Evolutionary conservation across 2,329 filamentous ascomycete species (phyloP).

Genomic region (Pyrenochaeta sp.): DNA sequence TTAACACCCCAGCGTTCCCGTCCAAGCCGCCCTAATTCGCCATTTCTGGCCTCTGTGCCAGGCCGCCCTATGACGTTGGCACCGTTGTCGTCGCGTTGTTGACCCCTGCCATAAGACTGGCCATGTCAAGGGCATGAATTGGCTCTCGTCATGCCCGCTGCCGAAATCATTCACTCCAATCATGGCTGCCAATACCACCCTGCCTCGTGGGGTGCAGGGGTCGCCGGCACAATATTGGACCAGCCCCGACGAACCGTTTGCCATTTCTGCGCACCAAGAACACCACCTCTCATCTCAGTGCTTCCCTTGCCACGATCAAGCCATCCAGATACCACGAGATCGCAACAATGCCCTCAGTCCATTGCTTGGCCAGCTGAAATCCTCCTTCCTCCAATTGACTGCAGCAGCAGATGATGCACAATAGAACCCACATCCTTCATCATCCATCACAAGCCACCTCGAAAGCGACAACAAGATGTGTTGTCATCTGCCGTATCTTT

Average conservation of each 20-base stretch:
- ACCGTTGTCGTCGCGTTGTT: slow-evolving; percentile 5
- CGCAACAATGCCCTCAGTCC: no score
- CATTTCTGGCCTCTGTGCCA: slow-evolving; percentile 11
- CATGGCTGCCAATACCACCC: slow-evolving; percentile 7
- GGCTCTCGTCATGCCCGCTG: no score
- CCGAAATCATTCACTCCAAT: no score
- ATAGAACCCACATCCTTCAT: no score
- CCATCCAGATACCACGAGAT: not conserved
- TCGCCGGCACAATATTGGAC: slow-evolving; percentile 1
- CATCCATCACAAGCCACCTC: no score
- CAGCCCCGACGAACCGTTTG: no score
- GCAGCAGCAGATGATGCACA: no score
- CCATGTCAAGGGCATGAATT: no score
- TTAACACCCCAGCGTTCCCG: slow-evolving; percentile 21
- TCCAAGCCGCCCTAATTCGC: slow-evolving; percentile 21
- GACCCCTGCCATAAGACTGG: slow-evolving; percentile 7
- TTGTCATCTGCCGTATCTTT: slow-evolving; percentile 36
- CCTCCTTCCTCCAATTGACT: no score
- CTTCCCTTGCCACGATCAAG: not conserved
- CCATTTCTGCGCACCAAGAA: slow-evolving; percentile 27
- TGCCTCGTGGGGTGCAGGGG: slow-evolving; percentile 12
- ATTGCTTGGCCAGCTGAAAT: no score
- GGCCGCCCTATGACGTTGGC: not conserved
- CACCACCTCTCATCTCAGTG: slow-evolving; percentile 10
- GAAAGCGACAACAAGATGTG: slow-evolving; percentile 17